Evolutionary conservation across 305 asterid species (phyloP).

Genomic region (Caryopteris hybrid): DNA sequence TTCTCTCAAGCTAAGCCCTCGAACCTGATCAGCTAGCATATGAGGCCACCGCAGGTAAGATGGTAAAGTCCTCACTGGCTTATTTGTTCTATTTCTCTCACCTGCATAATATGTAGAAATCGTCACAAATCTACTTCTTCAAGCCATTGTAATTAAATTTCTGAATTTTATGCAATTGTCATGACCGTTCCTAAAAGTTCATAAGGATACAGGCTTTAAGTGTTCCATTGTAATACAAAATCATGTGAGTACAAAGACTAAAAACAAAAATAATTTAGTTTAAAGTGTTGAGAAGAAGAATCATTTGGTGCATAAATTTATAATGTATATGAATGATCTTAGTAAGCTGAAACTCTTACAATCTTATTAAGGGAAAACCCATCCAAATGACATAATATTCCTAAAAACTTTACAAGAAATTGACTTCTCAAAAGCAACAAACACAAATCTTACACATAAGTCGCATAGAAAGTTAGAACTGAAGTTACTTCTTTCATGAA

Average conservation of each 20-base stretch:
- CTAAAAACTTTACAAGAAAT: not conserved
- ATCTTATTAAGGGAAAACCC: slow-evolving; percentile 5
- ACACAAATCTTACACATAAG: not conserved
- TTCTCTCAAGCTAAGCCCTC: slow-evolving; percentile 93
- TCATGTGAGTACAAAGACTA: not conserved
- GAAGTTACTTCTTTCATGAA: not conserved
- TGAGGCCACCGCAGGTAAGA: slow-evolving; percentile 96
- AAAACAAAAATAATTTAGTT: not conserved
- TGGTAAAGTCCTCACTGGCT: slow-evolving; percentile 47
- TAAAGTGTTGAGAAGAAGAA: not conserved
- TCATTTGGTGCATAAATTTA: not conserved
- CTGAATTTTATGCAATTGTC: not conserved
- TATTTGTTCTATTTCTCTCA: slow-evolving; percentile 51
- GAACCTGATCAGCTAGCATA: slow-evolving; percentile 92
- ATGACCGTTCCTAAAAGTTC: not conserved
- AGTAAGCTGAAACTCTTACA: not conserved
- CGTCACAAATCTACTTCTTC: slow-evolving; percentile 8
- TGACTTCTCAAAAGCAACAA: slow-evolving; percentile 2
- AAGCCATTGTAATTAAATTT: slow-evolving; percentile 7
- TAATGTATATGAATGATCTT: not conserved
- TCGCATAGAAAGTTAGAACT: not conserved
- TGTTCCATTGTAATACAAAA: slow-evolving; percentile 10
- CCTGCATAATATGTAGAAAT: slow-evolving; percentile 45
- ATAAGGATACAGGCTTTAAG: not conserved
- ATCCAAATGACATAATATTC: not conserved